These are phyloP conservation scores for Kodamaea laetipori DNA, from an alignment of 805 yeast genomes.

Conservation along the genomic window DNA sequence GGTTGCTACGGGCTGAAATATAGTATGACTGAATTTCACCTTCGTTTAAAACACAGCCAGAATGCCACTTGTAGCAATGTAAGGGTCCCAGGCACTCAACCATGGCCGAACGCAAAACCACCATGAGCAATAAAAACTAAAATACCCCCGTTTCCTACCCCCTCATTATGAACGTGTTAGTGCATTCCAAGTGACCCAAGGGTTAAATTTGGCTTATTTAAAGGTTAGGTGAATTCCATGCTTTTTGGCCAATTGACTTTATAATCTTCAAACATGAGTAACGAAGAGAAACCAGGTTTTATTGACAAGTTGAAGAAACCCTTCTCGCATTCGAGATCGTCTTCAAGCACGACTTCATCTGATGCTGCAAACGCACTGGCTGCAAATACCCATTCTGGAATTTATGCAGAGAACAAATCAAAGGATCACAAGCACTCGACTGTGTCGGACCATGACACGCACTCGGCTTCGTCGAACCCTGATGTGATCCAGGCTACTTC, in stretches of 20 bases:
- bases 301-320: constrained; percentile 27
- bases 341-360: constrained; percentile 4
- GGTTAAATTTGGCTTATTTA: not conserved
- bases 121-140: no score
- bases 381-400: constrained; percentile 1
- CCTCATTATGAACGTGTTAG: no score
- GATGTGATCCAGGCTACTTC: constrained; percentile 16
- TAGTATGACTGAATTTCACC: no score
- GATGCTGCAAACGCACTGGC: not conserved
- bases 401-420: not conserved
- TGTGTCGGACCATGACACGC: not conserved
- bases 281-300: constrained; percentile 24
- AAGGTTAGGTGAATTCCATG: not conserved
- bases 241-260: not conserved
- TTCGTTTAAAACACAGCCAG: not conserved
- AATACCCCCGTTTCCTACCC: no score
- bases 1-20: no score
- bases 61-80: not conserved
- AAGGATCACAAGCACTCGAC: not conserved
- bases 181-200: no score
- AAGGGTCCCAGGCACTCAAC: not conserved
- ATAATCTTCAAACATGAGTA: constrained; percentile 6
- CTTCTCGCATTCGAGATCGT: constrained; percentile 17
- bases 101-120: not conserved
- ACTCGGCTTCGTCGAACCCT: not conserved